Evolutionary conservation across 768 basidiomycete genomes (phyloP), one percentile per base, ranked within the genome.

Genomic region (Russula earlei): DNA sequence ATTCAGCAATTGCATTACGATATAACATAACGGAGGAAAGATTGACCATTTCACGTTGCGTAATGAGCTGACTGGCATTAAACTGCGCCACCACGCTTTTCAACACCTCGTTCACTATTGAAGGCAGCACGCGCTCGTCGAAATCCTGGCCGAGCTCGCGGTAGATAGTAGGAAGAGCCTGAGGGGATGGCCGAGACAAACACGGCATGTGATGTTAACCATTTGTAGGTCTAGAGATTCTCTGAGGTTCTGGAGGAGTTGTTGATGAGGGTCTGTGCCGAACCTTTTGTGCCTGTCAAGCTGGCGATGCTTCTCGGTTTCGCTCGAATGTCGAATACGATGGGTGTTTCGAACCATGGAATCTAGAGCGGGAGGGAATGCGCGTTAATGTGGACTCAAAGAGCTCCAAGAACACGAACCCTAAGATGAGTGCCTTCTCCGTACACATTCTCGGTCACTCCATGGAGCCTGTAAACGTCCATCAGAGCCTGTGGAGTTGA

Each of bases 21-120:
- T 5, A 42, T 27, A 19, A 6, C 11, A 25, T n/a, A n/a, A n/a
- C n/a, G n/a, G 20, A 12, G n/a, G n/a, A 40, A 52, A 38, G 40
- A 38, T 75, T 40, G 52, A 91, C 95, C 79, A 87, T 85, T 76
- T 97, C 95, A 77, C 95, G 89, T 68, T 98, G 95, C 7, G 95
- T 98, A 58, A 98, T 96, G 51, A 98, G 74, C 69, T 95, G 95
- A 62, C 92, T 95, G 31, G 96, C 96, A 71, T 98, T 98, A 77
- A 99, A 99, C 67, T 99, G 96, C 3, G 96, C 96, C 5, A 98
- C 94, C 31, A 98, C 95, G 62, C 91, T 91, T 75, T 99, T 99
- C 63, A 99, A 75, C 31, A 98, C 94, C 72, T 99, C 95, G 68
- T 95, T 95, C 52, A 95, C 93, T 64, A 96, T 94, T 45, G 89